Percentiles rank a stretch among this genome's conserved stretches.
phyloP scores from a whole-genome alignment of 768 basidiomycete genomes.

The Suillus fuscotomentosus region DNA sequence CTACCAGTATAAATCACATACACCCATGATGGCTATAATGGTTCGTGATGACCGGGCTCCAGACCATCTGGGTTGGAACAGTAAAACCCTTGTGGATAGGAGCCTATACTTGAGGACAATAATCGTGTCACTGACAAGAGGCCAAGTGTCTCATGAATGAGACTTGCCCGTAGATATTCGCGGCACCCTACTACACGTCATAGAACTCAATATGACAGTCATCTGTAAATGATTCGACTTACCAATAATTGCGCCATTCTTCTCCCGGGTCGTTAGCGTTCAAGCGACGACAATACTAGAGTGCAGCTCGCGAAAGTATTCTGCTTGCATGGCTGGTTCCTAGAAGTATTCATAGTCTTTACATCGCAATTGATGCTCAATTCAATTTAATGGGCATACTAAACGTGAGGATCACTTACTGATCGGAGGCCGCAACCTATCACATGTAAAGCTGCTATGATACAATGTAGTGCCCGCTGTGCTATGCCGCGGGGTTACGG shows the following conservation, averaged over 20 bases:
- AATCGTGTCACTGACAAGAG: not conserved
- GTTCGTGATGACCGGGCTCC: slow-evolving; percentile 60
- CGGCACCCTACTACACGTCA: slow-evolving; percentile 49
- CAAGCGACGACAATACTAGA: slow-evolving; percentile 65
- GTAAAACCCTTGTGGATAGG: slow-evolving; percentile 74
- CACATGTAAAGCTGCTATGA: not conserved
- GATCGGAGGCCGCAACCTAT: slow-evolving; percentile 37
- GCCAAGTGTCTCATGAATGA: not conserved
- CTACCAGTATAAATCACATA: slow-evolving; percentile 26
- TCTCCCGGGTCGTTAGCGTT: slow-evolving; percentile 73
- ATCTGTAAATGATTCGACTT: slow-evolving; percentile 13
- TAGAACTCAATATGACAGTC: not conserved
- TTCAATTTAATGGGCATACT: not conserved
- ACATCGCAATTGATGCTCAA: not conserved
- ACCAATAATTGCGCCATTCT: slow-evolving; percentile 63
- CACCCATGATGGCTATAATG: slow-evolving; percentile 64
- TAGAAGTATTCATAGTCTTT: slow-evolving; percentile 78
- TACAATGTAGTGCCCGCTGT: no score
- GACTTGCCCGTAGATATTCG: slow-evolving; percentile 70
- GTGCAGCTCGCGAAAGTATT: slow-evolving; percentile 62
- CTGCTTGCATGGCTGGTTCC: slow-evolving; percentile 36
- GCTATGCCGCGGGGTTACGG: not conserved
- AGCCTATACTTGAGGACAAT: slow-evolving; percentile 46
- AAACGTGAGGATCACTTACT: slow-evolving; percentile 33
- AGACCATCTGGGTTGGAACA: slow-evolving; percentile 69